These are phyloP conservation scores for Quercus berberidifolia DNA, from an alignment of 306 rosid genomes.

Conservation along the genomic window DNA sequence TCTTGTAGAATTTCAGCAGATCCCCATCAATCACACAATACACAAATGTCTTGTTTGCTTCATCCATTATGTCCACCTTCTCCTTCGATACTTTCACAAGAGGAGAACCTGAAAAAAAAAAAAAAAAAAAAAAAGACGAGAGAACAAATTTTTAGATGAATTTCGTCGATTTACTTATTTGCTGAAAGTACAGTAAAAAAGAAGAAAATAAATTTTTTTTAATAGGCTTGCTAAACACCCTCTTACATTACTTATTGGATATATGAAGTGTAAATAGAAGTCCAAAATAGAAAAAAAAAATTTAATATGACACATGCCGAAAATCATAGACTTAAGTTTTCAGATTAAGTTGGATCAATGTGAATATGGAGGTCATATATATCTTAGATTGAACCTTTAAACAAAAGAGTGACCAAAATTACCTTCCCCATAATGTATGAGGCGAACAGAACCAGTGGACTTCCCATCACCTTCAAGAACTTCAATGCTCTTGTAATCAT, in stretches of 20 bases:
- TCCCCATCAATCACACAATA: slow-evolving; percentile 69
- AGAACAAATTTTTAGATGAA: too few relatives aligned
- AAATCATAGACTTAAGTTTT: too few relatives aligned
- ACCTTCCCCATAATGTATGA: slow-evolving; percentile 60
- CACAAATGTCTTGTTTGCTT: slow-evolving; percentile 40
- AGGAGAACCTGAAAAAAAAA: slow-evolving; percentile 42
- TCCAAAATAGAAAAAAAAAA: not conserved
- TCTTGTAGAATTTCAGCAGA: slow-evolving; percentile 66
- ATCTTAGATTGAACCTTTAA: too few relatives aligned
- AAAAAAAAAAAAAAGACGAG: not conserved
- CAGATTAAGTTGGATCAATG: too few relatives aligned
- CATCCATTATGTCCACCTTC: slow-evolving; percentile 54
- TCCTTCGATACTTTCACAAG: slow-evolving; percentile 58
- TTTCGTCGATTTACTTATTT: too few relatives aligned
- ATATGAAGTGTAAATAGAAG: too few relatives aligned
- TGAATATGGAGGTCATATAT: too few relatives aligned
- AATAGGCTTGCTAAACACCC: too few relatives aligned
- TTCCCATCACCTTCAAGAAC: slow-evolving; percentile 80
- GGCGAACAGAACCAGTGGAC: slow-evolving; percentile 66
- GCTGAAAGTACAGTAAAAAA: too few relatives aligned
- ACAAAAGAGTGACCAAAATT: not conserved
- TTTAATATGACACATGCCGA: too few relatives aligned
- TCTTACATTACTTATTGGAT: too few relatives aligned
- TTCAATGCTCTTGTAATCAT: slow-evolving; percentile 80
- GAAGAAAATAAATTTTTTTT: too few relatives aligned